Evolutionary conservation across 352 stramenopile species (phyloP), one percentile per base, ranked within the genome.

Genomic region (Phytophthora sp.): DNA sequence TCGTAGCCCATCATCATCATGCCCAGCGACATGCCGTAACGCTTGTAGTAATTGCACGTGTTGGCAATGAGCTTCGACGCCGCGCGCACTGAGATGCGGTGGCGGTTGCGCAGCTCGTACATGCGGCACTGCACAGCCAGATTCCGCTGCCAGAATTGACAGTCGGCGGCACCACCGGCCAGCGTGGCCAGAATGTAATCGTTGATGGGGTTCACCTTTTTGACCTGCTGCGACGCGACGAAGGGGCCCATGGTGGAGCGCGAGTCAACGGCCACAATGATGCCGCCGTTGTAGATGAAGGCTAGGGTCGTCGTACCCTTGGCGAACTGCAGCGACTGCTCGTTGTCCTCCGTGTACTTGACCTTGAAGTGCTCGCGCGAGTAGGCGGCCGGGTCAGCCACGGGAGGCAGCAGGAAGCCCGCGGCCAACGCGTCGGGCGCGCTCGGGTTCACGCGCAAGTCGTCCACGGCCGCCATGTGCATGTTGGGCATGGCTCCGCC

Each of bases 1-100:
- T 99, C 98, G 91, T 98, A 99, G 54, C 98, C 98, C 69, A 98
- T 98, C 77, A 99, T 97, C 98, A 99, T 99, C 71, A 98, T 99
- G 41, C 98, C 98, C 76, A 99, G 84, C 75, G 93, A 98, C 69
- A 99, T 91, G 42, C 94, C 90, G 80, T 86, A 97, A 68, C 69
- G 74, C 80, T 89, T 96, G 82, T 97, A 97, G 76, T 95, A 97
- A 71, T 98, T 97, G 91, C 99, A 99, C 63, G 97, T 99, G 90
- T 99, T 99, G 21, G 96, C 91, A 46, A 99, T 91, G 61, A 99
- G 86, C 77, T 99, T 99, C 54, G 91, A 99, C 7, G 98, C 98
- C 6, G 96, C 96, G 30, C 97, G 96, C 7, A 99, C 98, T 29
- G 97, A 99, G 76, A 99, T 99, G 57, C 98, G 92, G 82, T 99